Evolutionary conservation across 176 grass and related monocot genomes (phyloP).

Genomic region (Otatea glauca): DNA sequence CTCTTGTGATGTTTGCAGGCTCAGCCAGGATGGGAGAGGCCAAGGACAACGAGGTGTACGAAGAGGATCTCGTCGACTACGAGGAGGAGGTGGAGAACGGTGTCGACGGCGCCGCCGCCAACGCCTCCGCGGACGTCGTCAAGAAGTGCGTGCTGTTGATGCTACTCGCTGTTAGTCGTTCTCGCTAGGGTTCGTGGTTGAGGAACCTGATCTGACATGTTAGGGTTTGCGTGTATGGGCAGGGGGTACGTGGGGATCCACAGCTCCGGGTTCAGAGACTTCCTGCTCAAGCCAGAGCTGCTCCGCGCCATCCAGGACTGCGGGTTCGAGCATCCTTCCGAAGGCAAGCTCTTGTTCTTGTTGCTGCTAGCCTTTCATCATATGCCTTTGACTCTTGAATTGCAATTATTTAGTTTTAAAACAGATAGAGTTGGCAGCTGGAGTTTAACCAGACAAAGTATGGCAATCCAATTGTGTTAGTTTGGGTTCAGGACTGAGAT

Average conservation of each 20-base stretch:
- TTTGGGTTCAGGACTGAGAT: neutral
- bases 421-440: neutral
- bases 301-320: constrained; percentile 90
- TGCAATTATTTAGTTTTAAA: neutral
- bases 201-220: constrained; percentile 4
- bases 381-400: neutral
- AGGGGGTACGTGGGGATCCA: constrained; percentile 97
- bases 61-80: constrained; percentile 98
- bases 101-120: constrained; percentile 64
- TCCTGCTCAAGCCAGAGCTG: constrained; percentile 95
- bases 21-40: constrained; percentile 81
- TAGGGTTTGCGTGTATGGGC: neutral
- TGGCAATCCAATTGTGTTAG: neutral
- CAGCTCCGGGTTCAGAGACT: constrained; percentile 96
- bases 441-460: neutral
- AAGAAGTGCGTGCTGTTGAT: constrained; percentile 68
- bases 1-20: neutral
- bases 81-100: constrained; percentile 94
- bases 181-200: neutral
- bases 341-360: constrained; percentile 62
- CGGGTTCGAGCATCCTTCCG: constrained; percentile 94
- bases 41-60: constrained; percentile 91
- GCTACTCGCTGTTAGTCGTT: neutral
- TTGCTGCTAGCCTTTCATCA: neutral
- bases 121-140: constrained; percentile 67